phyloP scores from a whole-genome alignment of 257 asterid genomes.

The Solanum etuberosum region DNA sequence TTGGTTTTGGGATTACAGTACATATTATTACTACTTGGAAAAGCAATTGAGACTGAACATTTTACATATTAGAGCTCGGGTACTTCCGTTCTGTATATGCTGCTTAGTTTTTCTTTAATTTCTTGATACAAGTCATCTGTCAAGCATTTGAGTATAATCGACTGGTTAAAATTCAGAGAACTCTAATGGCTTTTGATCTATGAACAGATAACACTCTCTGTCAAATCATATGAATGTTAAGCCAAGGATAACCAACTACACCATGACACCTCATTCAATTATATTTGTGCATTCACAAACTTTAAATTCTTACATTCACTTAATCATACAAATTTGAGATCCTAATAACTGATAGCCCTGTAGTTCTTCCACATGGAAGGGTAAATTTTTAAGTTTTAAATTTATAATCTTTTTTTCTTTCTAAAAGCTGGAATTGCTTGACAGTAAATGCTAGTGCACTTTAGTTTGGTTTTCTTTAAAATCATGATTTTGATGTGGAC shows the following conservation, averaged over 20 bases:
- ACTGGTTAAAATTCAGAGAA: not conserved
- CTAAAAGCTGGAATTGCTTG: not conserved
- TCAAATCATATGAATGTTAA: no score
- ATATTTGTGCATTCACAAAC: not conserved
- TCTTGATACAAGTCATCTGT: not conserved
- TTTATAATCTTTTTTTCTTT: not conserved
- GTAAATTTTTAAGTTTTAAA: no score
- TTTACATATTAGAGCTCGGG: not conserved
- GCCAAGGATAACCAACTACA: no score
- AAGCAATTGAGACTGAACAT: not conserved
- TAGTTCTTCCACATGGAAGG: no score
- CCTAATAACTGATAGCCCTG: not conserved
- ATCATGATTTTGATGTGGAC: not conserved
- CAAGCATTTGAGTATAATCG: not conserved
- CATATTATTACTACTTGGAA: not conserved
- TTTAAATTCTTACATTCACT: not conserved
- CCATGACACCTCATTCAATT: conserved; percentile 3
- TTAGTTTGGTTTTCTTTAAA: not conserved
- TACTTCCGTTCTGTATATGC: not conserved
- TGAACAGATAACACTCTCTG: not conserved
- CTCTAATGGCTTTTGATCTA: not conserved
- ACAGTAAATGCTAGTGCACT: not conserved
- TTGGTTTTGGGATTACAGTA: not conserved
- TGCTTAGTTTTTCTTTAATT: not conserved
- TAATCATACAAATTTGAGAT: no score